Percentiles rank a stretch among this genome's conserved stretches.
phyloP scores from a whole-genome alignment of 1,139 yeast genomes.

The Debaryomyces coudertii region DNA sequence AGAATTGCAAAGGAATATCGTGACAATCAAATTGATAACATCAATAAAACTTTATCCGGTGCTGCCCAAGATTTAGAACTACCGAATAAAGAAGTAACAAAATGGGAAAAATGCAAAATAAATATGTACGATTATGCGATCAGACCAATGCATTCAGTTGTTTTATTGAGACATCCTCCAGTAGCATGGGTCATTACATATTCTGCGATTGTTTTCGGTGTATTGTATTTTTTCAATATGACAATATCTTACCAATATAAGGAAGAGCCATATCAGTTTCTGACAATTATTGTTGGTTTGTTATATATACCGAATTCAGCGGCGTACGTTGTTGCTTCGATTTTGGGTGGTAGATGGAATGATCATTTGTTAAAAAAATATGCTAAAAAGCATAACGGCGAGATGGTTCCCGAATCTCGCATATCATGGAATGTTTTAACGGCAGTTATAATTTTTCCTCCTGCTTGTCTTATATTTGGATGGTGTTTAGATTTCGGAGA shows the following conservation, averaged over 20 bases:
- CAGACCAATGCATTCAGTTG: conserved; percentile 54
- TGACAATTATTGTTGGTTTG: conserved; percentile 67
- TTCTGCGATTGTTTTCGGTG: conserved; percentile 70
- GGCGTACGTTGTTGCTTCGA: conserved; percentile 71
- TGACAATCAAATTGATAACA: conserved; percentile 21
- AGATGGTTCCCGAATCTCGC: conserved; percentile 74
- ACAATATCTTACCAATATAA: conserved; percentile 68
- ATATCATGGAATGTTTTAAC: conserved; percentile 72
- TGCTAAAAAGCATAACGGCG: conserved; percentile 62
- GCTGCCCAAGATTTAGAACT: conserved; percentile 9
- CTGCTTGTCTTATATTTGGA: conserved; percentile 73
- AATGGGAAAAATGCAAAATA: conserved; percentile 21
- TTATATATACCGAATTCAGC: conserved; percentile 83
- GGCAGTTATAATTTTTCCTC: conserved; percentile 65
- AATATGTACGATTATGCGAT: conserved; percentile 43
- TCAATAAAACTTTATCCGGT: conserved; percentile 21
- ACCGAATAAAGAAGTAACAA: conserved; percentile 16
- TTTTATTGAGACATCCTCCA: conserved; percentile 69
- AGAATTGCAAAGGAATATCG: conserved; percentile 29
- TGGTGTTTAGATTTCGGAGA: conserved; percentile 73
- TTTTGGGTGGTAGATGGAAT: conserved; percentile 80
- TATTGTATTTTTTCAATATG: conserved; percentile 74
- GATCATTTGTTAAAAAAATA: conserved; percentile 62
- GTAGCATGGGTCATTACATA: conserved; percentile 65
- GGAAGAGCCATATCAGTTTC: conserved; percentile 68